phyloP scores from a whole-genome alignment of 192 early-diverging fungal species.

The Entomortierella lignicola region DNA sequence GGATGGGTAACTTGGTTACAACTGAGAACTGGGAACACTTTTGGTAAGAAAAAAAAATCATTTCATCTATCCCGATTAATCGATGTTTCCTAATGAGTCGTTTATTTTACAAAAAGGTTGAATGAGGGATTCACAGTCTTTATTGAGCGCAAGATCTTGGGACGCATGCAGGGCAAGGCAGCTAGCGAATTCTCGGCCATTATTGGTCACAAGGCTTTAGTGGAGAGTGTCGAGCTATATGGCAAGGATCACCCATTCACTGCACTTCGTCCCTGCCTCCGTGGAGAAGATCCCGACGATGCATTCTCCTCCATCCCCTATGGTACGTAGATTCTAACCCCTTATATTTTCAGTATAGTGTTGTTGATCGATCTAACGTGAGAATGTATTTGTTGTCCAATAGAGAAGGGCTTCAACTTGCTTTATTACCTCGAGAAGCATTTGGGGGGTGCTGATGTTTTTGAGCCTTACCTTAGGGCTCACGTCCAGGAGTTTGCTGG shows the following conservation, averaged over 20 bases:
- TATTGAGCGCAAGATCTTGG: conserved; percentile 91
- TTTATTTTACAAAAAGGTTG: too few relatives aligned
- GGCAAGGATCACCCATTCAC: conserved; percentile 75
- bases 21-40: conserved; percentile 80
- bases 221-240: conserved; percentile 76
- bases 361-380: background rate
- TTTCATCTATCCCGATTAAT: background rate
- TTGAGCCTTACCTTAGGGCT: conserved; percentile 87
- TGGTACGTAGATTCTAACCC: conserved; percentile 54
- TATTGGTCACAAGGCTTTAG: conserved; percentile 81
- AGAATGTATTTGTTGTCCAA: background rate
- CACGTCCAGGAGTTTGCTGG: conserved; percentile 88
- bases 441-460: conserved; percentile 85
- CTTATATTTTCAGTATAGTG: too few relatives aligned
- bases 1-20: conserved; percentile 91
- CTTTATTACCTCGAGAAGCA: conserved; percentile 92
- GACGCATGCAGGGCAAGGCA: conserved; percentile 81
- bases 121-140: conserved; percentile 98
- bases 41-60: conserved; percentile 11
- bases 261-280: conserved; percentile 78
- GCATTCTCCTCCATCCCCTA: conserved; percentile 86
- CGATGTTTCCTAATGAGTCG: too few relatives aligned
- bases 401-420: conserved; percentile 96
- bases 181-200: conserved; percentile 87
- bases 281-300: conserved; percentile 85